These are phyloP conservation scores for Halophytophthora polymorphica DNA, from an alignment of 352 stramenopile species.

Conservation along the genomic window DNA sequence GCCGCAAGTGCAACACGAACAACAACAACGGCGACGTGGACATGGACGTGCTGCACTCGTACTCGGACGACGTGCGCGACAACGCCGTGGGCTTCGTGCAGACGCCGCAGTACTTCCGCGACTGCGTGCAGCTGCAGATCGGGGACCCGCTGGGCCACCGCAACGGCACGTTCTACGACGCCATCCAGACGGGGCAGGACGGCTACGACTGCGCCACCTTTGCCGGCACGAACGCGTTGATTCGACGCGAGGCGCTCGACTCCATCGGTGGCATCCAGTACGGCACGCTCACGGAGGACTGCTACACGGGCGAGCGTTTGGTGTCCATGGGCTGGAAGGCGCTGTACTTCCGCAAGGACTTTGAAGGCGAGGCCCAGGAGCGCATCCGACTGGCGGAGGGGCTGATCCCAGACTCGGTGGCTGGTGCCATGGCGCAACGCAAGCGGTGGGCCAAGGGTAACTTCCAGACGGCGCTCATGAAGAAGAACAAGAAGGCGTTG, in stretches of 20 bases:
- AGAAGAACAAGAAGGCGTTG: slow-evolving; percentile 74
- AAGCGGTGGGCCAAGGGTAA: slow-evolving; percentile 84
- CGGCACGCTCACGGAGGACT: slow-evolving; percentile 81
- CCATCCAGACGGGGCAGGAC: slow-evolving; percentile 81
- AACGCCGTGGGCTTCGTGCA: slow-evolving; percentile 82
- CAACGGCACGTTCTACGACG: slow-evolving; percentile 84
- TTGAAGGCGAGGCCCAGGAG: slow-evolving; percentile 72
- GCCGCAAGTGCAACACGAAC: slow-evolving; percentile 74
- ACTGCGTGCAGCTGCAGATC: slow-evolving; percentile 82
- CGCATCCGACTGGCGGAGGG: slow-evolving; percentile 79
- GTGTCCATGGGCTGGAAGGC: slow-evolving; percentile 83
- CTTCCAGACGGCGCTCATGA: slow-evolving; percentile 83
- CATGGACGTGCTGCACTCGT: slow-evolving; percentile 61
- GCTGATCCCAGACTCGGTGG: slow-evolving; percentile 76
- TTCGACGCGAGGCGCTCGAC: slow-evolving; percentile 80
- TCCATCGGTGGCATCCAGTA: slow-evolving; percentile 86
- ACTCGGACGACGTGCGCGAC: slow-evolving; percentile 80
- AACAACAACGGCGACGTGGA: slow-evolving; percentile 46
- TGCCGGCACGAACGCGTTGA: slow-evolving; percentile 74
- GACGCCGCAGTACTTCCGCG: slow-evolving; percentile 82
- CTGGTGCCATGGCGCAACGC: slow-evolving; percentile 70
- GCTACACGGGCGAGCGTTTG: slow-evolving; percentile 74
- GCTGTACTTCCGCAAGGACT: slow-evolving; percentile 87
- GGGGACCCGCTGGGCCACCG: slow-evolving; percentile 78
- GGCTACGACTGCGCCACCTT: slow-evolving; percentile 82